These are phyloP conservation scores for Veloporphyrellus conicus DNA, from an alignment of 1,284 basidiomycete species.

Conservation along the genomic window DNA sequence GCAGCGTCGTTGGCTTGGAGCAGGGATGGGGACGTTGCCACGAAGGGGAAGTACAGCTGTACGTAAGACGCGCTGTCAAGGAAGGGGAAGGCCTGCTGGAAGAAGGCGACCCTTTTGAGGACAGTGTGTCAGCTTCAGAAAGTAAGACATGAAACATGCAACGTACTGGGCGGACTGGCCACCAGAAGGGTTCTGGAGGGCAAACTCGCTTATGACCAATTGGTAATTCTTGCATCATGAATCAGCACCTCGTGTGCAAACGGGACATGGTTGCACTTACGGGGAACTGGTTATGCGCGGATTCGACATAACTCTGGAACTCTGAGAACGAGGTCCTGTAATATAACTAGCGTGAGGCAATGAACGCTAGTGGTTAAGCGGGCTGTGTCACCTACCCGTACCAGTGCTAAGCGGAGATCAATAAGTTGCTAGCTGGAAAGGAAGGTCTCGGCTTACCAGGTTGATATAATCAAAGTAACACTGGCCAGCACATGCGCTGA, in stretches of 20 bases:
- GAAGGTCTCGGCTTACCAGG: slow-evolving; percentile 13
- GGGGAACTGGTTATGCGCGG: slow-evolving; percentile 30
- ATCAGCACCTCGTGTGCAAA: slow-evolving; percentile 8
- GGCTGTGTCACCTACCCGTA: slow-evolving; percentile 26
- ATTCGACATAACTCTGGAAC: slow-evolving; percentile 29
- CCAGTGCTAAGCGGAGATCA: slow-evolving; percentile 28
- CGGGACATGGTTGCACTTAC: slow-evolving; percentile 10
- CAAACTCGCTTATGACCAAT: slow-evolving; percentile 33
- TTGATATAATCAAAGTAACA: slow-evolving; percentile 37
- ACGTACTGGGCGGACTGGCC: slow-evolving; percentile 34
- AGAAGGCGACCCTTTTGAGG: slow-evolving; percentile 27
- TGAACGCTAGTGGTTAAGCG: background rate
- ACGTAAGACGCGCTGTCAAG: slow-evolving; percentile 31
- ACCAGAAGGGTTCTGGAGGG: slow-evolving; percentile 31
- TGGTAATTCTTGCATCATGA: slow-evolving; percentile 8
- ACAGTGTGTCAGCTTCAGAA: background rate
- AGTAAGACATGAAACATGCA: too few species aligned
- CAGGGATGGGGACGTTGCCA: slow-evolving; percentile 30
- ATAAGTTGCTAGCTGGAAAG: background rate
- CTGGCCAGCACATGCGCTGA: slow-evolving; percentile 28
- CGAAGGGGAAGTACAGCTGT: slow-evolving; percentile 35
- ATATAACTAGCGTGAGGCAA: background rate
- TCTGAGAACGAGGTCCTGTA: slow-evolving; percentile 22
- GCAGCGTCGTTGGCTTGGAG: slow-evolving; percentile 12
- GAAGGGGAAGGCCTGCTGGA: slow-evolving; percentile 32